Evolutionary conservation across 2,329 filamentous ascomycete species (phyloP).

Genomic region (Hyphodiscus sp.): DNA sequence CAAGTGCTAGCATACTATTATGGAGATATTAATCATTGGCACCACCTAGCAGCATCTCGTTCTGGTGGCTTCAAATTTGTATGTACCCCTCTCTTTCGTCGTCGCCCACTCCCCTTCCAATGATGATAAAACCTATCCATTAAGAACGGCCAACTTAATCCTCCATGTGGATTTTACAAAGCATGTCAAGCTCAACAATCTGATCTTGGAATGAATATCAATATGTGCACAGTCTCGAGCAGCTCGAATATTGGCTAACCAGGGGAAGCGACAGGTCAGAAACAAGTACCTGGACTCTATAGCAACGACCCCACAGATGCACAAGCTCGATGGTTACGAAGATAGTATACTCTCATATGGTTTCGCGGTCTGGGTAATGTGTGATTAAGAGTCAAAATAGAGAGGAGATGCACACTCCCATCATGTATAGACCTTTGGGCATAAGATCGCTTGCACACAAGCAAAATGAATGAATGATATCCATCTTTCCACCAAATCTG

Average conservation of each 20-base stretch:
- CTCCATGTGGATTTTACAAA: constrained; percentile 46
- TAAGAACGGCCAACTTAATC: constrained; percentile 64
- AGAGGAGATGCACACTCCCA: neutral
- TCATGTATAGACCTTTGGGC: too few relatives aligned
- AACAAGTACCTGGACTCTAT: neutral
- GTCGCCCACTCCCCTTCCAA: constrained; percentile 20
- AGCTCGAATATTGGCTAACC: constrained; percentile 1
- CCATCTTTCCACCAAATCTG: neutral
- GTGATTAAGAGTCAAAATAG: too few relatives aligned
- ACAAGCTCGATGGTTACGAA: neutral
- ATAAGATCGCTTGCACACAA: too few relatives aligned
- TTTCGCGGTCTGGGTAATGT: neutral
- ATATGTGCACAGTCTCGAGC: neutral
- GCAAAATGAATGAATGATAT: neutral
- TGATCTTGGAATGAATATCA: constrained; percentile 33
- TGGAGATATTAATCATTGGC: neutral
- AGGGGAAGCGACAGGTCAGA: neutral
- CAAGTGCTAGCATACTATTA: too few relatives aligned
- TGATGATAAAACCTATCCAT: constrained; percentile 50
- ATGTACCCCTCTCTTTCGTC: constrained; percentile 9
- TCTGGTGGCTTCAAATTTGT: constrained; percentile 9
- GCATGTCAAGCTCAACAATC: constrained; percentile 61
- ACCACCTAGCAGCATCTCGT: neutral
- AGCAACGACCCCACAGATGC: neutral
- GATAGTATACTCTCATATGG: neutral